These are phyloP conservation scores for Colletotrichum magnum DNA, from an alignment of 2,329 filamentous ascomycete genomes.

Conservation along the genomic window DNA sequence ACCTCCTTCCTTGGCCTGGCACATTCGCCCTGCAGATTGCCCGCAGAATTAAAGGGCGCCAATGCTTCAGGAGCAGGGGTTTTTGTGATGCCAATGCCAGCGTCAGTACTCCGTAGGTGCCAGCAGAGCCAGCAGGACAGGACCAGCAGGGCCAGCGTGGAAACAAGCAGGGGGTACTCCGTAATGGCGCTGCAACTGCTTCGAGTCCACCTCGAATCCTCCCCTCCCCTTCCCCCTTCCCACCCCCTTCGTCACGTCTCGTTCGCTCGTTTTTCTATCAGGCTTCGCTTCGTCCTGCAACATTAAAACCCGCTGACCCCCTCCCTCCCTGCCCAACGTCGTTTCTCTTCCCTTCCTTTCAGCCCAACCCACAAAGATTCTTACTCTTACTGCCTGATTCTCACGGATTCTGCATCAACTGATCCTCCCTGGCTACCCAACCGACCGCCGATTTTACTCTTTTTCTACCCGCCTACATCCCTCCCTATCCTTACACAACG, in stretches of 20 bases:
- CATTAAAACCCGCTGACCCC: constrained; percentile 58
- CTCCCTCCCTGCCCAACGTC: constrained; percentile 54
- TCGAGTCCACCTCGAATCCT: constrained; percentile 37
- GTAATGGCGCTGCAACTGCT: constrained; percentile 12
- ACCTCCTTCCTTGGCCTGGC: constrained; percentile 21
- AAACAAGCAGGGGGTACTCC: not conserved
- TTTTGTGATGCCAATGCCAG: not conserved
- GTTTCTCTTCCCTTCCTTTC: constrained; percentile 51
- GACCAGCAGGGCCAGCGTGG: constrained; percentile 22
- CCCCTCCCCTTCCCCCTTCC: constrained; percentile 9
- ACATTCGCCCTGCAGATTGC: constrained; percentile 26
- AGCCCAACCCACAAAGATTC: constrained; percentile 49
- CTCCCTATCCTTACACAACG: constrained; percentile 36
- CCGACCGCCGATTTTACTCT: constrained; percentile 29
- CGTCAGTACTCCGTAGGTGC: not conserved
- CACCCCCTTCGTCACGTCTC: constrained; percentile 35
- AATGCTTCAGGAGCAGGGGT: constrained; percentile 33
- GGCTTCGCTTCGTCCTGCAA: constrained; percentile 38
- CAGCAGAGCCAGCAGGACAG: constrained; percentile 16
- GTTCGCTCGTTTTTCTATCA: constrained; percentile 34
- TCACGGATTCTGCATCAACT: constrained; percentile 42
- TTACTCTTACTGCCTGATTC: constrained; percentile 44
- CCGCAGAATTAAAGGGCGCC: constrained; percentile 19
- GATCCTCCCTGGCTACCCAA: constrained; percentile 42
- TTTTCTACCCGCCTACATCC: constrained; percentile 39